These are phyloP conservation scores for Fusarium illudens DNA, from an alignment of 2,329 filamentous ascomycete species.

Conservation along the genomic window DNA sequence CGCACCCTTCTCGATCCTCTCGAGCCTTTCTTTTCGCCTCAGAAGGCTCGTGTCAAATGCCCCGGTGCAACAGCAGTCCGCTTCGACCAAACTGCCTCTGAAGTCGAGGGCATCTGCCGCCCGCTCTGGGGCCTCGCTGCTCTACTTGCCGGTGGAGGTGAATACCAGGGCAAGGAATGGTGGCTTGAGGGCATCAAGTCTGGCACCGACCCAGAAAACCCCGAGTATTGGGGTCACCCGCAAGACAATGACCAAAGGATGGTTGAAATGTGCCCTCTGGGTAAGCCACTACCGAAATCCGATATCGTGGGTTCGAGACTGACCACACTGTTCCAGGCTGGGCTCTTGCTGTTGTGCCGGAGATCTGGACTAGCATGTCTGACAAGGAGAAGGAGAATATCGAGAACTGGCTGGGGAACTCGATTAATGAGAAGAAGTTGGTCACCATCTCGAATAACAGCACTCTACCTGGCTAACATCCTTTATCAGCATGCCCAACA, in stretches of 20 bases:
- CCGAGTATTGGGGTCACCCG: slow-evolving; percentile 81
- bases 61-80: slow-evolving; percentile 76
- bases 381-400: slow-evolving; percentile 71
- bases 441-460: slow-evolving; percentile 3
- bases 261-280: slow-evolving; percentile 85
- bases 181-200: slow-evolving; percentile 74
- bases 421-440: slow-evolving; percentile 79
- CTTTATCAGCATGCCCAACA: slow-evolving; percentile 70
- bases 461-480: slow-evolving; percentile 16
- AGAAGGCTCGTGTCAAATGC: slow-evolving; percentile 70
- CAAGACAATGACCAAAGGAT: slow-evolving; percentile 82
- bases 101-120: slow-evolving; percentile 78
- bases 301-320: background rate
- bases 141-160: slow-evolving; percentile 72
- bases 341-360: slow-evolving; percentile 72
- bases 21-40: slow-evolving; percentile 74
- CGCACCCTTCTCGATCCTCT: slow-evolving; percentile 74
- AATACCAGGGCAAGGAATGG: slow-evolving; percentile 69
- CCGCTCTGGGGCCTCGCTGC: slow-evolving; percentile 80
- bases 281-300: slow-evolving; percentile 40
- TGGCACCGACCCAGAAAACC: slow-evolving; percentile 73
- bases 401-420: slow-evolving; percentile 75
- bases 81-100: slow-evolving; percentile 80
- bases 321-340: slow-evolving; percentile 56
- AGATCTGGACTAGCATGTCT: slow-evolving; percentile 72